These are phyloP conservation scores for Pichia phayaonensis DNA, from an alignment of 805 yeast species.

Conservation along the genomic window DNA sequence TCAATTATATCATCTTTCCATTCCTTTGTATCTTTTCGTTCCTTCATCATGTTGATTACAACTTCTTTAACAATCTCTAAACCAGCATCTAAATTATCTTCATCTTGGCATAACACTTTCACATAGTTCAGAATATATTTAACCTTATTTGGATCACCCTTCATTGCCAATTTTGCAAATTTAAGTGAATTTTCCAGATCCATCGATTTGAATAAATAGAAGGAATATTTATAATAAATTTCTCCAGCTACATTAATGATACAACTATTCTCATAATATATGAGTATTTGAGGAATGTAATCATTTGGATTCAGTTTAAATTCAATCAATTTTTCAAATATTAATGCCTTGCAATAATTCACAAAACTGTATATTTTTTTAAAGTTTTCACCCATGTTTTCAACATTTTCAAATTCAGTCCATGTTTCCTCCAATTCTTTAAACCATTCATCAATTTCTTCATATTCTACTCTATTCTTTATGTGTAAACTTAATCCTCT, in stretches of 20 bases:
- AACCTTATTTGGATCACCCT: slow-evolving; percentile 45
- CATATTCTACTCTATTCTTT: slow-evolving; percentile 11
- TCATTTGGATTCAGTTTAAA: slow-evolving; percentile 3
- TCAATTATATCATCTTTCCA: slow-evolving; percentile 48
- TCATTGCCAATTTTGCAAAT: slow-evolving; percentile 40
- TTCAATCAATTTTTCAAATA: slow-evolving; percentile 13
- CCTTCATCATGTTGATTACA: slow-evolving; percentile 35
- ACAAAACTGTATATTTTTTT: not conserved
- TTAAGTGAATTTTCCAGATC: slow-evolving; percentile 36
- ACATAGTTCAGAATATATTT: slow-evolving; percentile 63
- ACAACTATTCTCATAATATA: slow-evolving; percentile 3
- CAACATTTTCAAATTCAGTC: slow-evolving; percentile 1
- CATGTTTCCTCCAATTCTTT: slow-evolving; percentile 8
- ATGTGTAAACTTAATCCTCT: slow-evolving; percentile 8
- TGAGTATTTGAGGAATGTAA: slow-evolving; percentile 1
- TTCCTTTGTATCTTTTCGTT: slow-evolving; percentile 14
- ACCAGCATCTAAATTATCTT: slow-evolving; percentile 32
- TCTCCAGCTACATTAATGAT: not conserved
- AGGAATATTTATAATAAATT: slow-evolving; percentile 39
- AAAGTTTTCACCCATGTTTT: not conserved
- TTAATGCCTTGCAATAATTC: slow-evolving; percentile 12
- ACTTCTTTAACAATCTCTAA: slow-evolving; percentile 46
- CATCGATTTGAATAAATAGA: slow-evolving; percentile 37
- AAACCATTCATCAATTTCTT: slow-evolving; percentile 15
- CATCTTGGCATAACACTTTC: slow-evolving; percentile 54